Conservation (phyloP, 345 rosid genomes). For the Eucalyptus regnans region DNA sequence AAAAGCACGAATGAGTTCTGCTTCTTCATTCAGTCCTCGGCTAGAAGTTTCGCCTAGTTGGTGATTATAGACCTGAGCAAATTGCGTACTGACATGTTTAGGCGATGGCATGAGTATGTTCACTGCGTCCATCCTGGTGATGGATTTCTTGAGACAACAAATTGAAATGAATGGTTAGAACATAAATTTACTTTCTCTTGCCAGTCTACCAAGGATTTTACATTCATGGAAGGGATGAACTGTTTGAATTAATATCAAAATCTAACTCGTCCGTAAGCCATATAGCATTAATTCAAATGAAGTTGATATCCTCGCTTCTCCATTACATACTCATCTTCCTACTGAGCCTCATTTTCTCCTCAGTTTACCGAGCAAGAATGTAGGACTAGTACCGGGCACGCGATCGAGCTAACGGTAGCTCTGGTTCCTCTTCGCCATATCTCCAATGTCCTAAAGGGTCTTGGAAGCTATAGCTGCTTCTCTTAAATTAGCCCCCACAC, state of each 20-base stretch:
- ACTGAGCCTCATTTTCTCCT: neutral
- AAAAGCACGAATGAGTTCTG: neutral
- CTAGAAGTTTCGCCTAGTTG: neutral
- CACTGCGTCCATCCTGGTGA: neutral
- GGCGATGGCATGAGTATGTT: neutral
- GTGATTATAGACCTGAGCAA: neutral
- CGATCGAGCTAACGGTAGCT: neutral
- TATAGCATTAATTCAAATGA: neutral
- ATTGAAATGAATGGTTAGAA: neutral
- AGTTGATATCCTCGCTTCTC: neutral
- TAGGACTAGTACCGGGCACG: neutral
- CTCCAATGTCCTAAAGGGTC: neutral
- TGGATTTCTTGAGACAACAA: neutral
- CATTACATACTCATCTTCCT: neutral
- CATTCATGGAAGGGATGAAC: neutral
- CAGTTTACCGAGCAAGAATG: neutral
- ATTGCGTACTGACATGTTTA: neutral
- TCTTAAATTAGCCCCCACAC: neutral
- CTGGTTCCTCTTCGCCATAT: neutral
- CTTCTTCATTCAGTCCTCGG: neutral
- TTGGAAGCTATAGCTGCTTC: neutral
- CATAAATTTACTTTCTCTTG: neutral
- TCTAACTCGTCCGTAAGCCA: neutral
- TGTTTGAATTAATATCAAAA: neutral
- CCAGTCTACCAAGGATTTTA: neutral